Evolutionary conservation across 352 stramenopile species (phyloP), one percentile per base, ranked within the genome.

Genomic region (Phytophthora aleatoria): DNA sequence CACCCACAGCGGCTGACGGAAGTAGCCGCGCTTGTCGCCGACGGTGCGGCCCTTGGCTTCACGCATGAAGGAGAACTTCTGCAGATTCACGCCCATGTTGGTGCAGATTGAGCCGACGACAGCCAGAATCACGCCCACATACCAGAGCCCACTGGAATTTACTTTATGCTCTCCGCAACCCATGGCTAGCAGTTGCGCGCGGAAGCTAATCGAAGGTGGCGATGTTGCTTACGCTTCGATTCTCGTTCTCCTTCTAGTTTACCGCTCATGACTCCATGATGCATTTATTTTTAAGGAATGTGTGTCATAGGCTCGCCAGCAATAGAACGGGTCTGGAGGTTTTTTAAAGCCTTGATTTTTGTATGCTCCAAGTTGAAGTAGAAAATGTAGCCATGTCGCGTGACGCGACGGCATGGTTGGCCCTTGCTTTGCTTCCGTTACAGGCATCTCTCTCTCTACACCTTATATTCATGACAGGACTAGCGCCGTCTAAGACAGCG

Each of bases 51-150:
- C 76, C 59, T 89, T 91, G 48, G 81, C 74, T 61, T 95, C 88
- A 39, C 76, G 75, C 77, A 96, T 93, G 75, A 96, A 94, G 47
- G 83, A 94, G 62, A 91, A 94, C 61, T 96, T 96, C 74, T 96
- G 87, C 57, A 94, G 64, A 57, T 96, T 96, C 13, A 94, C 83
- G 48, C 88, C 88, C 58, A 96, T 83, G 71, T 96, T 94, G 67
- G 83, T 92, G 64, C 69, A 71, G 28, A 94, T 57, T 12, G 85
- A 94, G 35, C 78, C 82, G 33, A 90, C 52, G 73, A 95, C 81
- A 56, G 60, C 77, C 7, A 96, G 57, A 57, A 92, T 86, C 35
- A 96, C 88, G 50, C 88, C 88, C 30, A 93, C 69, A 35, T 88
- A 93, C 84, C 84, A 93, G 16, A 91, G 58, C 6, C 39, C 30